A percentile compares a stretch with the other conserved stretches of the same genome.
Conservation (phyloP, 2,329 filamentous ascomycete species). For the Piedraia hortae region DNA sequence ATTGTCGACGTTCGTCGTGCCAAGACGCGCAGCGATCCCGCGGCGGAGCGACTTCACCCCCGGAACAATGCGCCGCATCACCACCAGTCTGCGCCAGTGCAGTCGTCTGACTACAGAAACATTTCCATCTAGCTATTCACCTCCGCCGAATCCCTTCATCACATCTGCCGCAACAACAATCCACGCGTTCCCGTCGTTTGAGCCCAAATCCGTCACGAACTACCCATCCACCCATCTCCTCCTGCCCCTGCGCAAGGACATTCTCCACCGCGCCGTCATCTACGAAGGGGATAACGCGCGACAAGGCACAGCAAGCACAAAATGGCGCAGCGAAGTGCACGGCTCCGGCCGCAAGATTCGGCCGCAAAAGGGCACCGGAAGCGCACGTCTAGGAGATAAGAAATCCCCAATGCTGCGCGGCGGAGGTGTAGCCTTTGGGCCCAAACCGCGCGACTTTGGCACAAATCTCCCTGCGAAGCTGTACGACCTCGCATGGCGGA, state of each 20-base stretch:
- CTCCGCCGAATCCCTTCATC: conserved; percentile 19
- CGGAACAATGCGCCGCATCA: no score
- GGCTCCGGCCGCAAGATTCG: conserved; percentile 61
- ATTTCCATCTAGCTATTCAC: conserved; percentile 2
- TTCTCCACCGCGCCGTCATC: conserved; percentile 73
- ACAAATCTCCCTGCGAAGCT: conserved; percentile 64
- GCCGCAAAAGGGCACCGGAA: conserved; percentile 65
- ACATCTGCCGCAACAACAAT: conserved; percentile 52
- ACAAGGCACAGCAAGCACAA: conserved; percentile 59
- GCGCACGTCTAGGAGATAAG: conserved; percentile 49
- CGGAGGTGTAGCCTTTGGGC: conserved; percentile 74
- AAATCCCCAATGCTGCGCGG: conserved; percentile 62
- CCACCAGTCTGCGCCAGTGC: no score
- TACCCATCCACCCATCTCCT: conserved; percentile 64
- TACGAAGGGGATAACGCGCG: conserved; percentile 79
- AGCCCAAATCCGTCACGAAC: conserved; percentile 48
- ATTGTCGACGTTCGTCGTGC: no score
- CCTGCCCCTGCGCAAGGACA: conserved; percentile 66
- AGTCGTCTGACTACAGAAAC: no score
- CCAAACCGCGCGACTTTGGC: conserved; percentile 70
- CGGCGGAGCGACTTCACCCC: no score
- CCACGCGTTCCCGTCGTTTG: conserved; percentile 70
- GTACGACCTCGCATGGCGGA: conserved; percentile 89
- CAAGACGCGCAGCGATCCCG: no score
- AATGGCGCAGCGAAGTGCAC: conserved; percentile 57